Conservation (phyloP, 192 early-diverging fungal species). For the Coemansia sp. region DNA sequence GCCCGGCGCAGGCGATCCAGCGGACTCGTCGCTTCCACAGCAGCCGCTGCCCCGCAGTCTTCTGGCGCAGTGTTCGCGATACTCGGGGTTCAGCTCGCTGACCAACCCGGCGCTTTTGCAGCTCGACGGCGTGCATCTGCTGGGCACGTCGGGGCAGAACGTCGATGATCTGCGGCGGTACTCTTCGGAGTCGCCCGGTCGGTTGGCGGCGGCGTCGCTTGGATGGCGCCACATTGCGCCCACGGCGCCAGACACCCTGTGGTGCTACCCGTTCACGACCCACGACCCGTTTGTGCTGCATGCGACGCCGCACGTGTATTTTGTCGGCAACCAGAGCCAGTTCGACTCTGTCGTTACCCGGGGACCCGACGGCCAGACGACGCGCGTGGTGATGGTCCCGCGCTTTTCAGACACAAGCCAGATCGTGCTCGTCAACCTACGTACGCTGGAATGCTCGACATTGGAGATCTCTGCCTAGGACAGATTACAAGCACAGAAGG, state of each 20-base stretch:
- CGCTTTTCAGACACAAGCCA: constrained; percentile 63
- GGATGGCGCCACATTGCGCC: constrained; percentile 89
- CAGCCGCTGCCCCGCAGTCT: constrained; percentile 74
- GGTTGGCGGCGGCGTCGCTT: constrained; percentile 70
- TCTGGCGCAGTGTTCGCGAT: constrained; percentile 59
- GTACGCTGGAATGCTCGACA: constrained; percentile 56
- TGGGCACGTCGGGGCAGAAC: constrained; percentile 84
- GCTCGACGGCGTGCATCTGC: constrained; percentile 64
- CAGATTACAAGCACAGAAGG: too few relatives aligned
- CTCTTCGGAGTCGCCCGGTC: constrained; percentile 55
- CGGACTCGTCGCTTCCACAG: constrained; percentile 78
- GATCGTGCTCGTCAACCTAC: constrained; percentile 78
- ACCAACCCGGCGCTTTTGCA: constrained; percentile 81
- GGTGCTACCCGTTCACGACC: constrained; percentile 88
- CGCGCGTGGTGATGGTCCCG: constrained; percentile 74
- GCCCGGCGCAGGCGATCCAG: constrained; percentile 78
- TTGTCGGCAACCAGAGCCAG: constrained; percentile 80
- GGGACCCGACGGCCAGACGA: constrained; percentile 57
- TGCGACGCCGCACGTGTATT: constrained; percentile 76
- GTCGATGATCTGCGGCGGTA: constrained; percentile 84
- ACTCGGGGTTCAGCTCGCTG: constrained; percentile 62
- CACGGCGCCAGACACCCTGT: constrained; percentile 90
- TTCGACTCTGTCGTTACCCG: constrained; percentile 59
- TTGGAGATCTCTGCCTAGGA: constrained; percentile 9
- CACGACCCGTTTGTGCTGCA: constrained; percentile 84